A percentile compares a stretch with the other conserved stretches of the same genome.
Evolutionary conservation across 2,329 filamentous ascomycete genomes (phyloP).

Genomic region (Xylaria multiplex): DNA sequence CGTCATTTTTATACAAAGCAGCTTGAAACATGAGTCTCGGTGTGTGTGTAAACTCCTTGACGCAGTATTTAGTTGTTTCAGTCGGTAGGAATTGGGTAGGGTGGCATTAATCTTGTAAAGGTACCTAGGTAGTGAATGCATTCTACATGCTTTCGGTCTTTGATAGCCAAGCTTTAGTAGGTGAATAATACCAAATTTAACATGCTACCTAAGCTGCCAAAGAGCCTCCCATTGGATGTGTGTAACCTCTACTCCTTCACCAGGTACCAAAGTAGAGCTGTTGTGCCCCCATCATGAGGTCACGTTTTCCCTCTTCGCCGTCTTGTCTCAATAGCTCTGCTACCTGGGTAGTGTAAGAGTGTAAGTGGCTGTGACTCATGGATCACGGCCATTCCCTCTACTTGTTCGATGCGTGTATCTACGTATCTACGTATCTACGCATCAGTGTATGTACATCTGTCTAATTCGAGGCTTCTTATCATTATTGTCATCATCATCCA

Average conservation of each 20-base stretch:
- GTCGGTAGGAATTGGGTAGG: background rate
- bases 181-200: background rate
- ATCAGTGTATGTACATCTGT: background rate
- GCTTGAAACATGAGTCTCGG: background rate
- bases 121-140: too few species aligned
- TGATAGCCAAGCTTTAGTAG: background rate
- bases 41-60: slow-evolving; percentile 8
- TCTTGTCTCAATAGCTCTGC: background rate
- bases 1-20: slow-evolving; percentile 7
- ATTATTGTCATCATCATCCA: slow-evolving; percentile 16
- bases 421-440: background rate
- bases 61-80: background rate
- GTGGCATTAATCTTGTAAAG: background rate
- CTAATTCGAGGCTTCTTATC: slow-evolving; percentile 1
- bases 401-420: background rate
- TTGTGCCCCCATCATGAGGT: slow-evolving; percentile 1
- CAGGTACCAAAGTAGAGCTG: background rate
- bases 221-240: background rate
- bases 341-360: background rate
- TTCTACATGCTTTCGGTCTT: background rate
- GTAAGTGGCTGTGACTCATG: slow-evolving; percentile 18
- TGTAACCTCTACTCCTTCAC: background rate
- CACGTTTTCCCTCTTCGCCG: background rate
- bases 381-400: background rate
- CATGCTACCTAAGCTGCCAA: background rate